Conservation (phyloP, 1,284 basidiomycete species). For the Takashimella tepidaria region DNA sequence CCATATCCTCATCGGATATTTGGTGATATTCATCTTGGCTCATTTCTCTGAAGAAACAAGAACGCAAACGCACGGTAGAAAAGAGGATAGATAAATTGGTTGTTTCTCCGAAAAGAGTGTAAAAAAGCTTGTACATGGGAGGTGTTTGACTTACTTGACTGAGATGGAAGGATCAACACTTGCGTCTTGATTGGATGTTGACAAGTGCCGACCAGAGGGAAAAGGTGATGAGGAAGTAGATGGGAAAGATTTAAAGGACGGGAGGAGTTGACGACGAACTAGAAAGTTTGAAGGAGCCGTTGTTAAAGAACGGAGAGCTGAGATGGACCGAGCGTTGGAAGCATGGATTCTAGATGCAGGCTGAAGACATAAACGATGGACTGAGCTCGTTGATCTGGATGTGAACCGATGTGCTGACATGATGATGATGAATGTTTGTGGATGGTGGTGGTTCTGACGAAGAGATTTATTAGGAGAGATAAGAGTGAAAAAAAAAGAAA, state of each 20-base stretch:
- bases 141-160: slow-evolving; percentile 9
- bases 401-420: no score
- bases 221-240: not conserved
- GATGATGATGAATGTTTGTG: no score
- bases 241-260: not conserved
- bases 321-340: not conserved
- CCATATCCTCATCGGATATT: slow-evolving; percentile 77
- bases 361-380: no score
- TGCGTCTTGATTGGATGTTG: slow-evolving; percentile 16
- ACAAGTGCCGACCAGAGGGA: not conserved
- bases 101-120: no score
- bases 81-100: not conserved
- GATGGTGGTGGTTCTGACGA: no score
- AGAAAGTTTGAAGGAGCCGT: no score
- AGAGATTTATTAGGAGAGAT: no score
- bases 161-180: slow-evolving; percentile 11
- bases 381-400: no score
- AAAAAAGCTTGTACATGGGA: not conserved
- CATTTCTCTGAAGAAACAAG: slow-evolving; percentile 11
- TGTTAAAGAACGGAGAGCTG: not conserved
- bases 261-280: no score
- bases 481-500: no score
- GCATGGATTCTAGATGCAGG: not conserved
- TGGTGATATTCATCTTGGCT: slow-evolving; percentile 59
- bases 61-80: not conserved